These are phyloP conservation scores for Xylariomycetidae sp. DNA, from an alignment of 2,329 filamentous ascomycete genomes.

Conservation along the genomic window DNA sequence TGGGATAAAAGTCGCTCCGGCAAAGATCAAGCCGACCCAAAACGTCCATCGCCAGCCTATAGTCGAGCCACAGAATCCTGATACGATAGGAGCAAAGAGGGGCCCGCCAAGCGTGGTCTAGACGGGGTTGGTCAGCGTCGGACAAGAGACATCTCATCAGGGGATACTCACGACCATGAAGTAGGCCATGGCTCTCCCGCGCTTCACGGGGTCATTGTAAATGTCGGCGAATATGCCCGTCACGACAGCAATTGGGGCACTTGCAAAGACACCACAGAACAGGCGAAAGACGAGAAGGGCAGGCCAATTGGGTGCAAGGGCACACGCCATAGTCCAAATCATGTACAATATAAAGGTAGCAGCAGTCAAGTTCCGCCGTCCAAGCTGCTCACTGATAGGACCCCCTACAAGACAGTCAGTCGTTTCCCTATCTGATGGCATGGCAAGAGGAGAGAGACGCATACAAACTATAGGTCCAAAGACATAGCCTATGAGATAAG, in stretches of 20 bases:
- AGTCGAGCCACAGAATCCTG: slow-evolving; percentile 51
- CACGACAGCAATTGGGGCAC: slow-evolving; percentile 56
- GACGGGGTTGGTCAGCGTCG: slow-evolving; percentile 6
- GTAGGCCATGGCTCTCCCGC: slow-evolving; percentile 55
- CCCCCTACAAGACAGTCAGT: slow-evolving; percentile 46
- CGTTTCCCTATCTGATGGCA: background rate
- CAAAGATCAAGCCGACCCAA: slow-evolving; percentile 64
- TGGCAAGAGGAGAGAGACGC: slow-evolving; percentile 3
- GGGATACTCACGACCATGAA: slow-evolving; percentile 53
- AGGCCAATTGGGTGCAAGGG: slow-evolving; percentile 45
- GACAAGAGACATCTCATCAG: background rate
- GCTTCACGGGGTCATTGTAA: slow-evolving; percentile 47
- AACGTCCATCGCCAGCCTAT: slow-evolving; percentile 66
- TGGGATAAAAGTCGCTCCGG: slow-evolving; percentile 53
- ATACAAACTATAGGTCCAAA: slow-evolving; percentile 36
- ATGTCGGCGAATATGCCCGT: slow-evolving; percentile 61
- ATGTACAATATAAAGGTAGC: slow-evolving; percentile 42
- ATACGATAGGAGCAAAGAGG: slow-evolving; percentile 59
- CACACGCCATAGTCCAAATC: slow-evolving; percentile 50
- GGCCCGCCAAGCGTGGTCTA: slow-evolving; percentile 60
- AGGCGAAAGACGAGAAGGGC: slow-evolving; percentile 50
- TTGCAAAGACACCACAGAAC: slow-evolving; percentile 47
- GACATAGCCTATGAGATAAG: slow-evolving; percentile 60
- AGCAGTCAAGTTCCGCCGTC: slow-evolving; percentile 43
- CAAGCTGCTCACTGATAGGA: slow-evolving; percentile 60